Percentiles rank a stretch among this genome's conserved stretches.
These are phyloP conservation scores for Kuraishia hungarica DNA, from an alignment of 805 yeast genomes.

Conservation along the genomic window DNA sequence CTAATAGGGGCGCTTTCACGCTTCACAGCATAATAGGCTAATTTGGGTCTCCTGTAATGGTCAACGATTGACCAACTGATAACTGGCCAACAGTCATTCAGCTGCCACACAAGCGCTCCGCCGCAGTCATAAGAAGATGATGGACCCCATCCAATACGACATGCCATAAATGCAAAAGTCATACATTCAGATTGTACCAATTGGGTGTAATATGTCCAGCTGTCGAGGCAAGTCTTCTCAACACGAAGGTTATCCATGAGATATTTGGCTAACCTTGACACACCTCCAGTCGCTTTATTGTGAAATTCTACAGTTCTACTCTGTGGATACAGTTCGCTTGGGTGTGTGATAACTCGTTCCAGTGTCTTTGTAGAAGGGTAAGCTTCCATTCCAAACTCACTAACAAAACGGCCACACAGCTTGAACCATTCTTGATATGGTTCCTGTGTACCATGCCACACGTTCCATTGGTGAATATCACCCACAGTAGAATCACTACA, in stretches of 20 bases:
- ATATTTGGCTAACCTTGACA: constrained; percentile 34
- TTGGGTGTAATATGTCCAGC: constrained; percentile 45
- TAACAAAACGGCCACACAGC: constrained; percentile 38
- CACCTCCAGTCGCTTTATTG: constrained; percentile 41
- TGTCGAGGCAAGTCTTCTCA: constrained; percentile 23
- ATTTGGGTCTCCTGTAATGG: constrained; percentile 29
- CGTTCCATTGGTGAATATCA: constrained; percentile 49
- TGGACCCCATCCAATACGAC: constrained; percentile 1
- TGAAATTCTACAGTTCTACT: constrained; percentile 34
- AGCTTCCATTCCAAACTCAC: constrained; percentile 48
- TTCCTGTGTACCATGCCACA: constrained; percentile 46
- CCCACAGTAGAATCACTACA: constrained; percentile 32
- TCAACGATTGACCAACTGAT: constrained; percentile 42
- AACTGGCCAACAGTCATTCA: constrained; percentile 46
- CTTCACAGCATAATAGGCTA: constrained; percentile 37
- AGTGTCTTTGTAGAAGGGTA: constrained; percentile 29
- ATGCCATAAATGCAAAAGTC: constrained; percentile 25
- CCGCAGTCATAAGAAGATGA: background rate
- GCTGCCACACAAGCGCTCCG: constrained; percentile 45
- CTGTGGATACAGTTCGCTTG: constrained; percentile 33
- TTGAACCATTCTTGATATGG: constrained; percentile 40
- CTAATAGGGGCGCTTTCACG: constrained; percentile 26
- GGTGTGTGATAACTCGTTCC: constrained; percentile 26
- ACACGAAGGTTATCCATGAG: constrained; percentile 32
- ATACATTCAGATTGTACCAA: constrained; percentile 44